Base-by-base conservation (phyloP, 1,284 basidiomycete species). In the Kalmanozyma brasiliensis region DNA sequence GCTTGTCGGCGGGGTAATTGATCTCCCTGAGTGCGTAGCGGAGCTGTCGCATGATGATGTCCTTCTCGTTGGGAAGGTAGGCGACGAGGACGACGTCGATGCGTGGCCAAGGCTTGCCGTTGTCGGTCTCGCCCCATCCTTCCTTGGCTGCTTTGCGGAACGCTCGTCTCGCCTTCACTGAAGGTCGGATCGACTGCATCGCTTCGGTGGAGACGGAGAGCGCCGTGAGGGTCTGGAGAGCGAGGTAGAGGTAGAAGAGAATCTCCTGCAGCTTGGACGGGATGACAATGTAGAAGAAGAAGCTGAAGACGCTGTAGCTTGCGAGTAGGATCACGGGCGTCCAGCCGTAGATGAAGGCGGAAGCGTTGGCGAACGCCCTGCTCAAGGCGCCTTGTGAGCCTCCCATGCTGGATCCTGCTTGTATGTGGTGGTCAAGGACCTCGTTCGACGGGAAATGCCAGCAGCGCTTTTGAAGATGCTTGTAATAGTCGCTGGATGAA, bases 61-160 rank as follows among this genome's bases (percentile, higher is more conserved):
- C 69, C 62, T 76, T 40, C 32, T 78, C 75, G 49, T 77, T 77
- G n/a, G 75, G 75, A 9, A 77, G 49, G 45, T 78, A 77, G 22
- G 76, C 75, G 0, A 78, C 75, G 13, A 78, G 65, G 14, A 78
- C 65, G 14, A 78, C 49, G 37, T 78, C 76, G 52, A 78, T 72
- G 16, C 53, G 33, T 1, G 76, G 75, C 65, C 76, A 78, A 2
- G 52, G 52, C 23, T 73, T 59, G 20, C 69, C 65, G 24, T 66
- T 42, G 11, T 71, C 68, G 17, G 53, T 56, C 52, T 71, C 68
- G 22, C 59, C 52, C 68, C 68, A 71, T 2, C 68, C 68, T 46
- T 72, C 59, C 46, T 72, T 73, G 34, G 43, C 53, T 2, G 71
- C 68, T 32, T 73, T 66, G 32, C 76, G 68, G 11, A 60, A 51